Percentiles rank a stretch among this genome's conserved stretches.
Conservation (phyloP, 2,329 filamentous ascomycete species). For the Sporothrix humicola region DNA sequence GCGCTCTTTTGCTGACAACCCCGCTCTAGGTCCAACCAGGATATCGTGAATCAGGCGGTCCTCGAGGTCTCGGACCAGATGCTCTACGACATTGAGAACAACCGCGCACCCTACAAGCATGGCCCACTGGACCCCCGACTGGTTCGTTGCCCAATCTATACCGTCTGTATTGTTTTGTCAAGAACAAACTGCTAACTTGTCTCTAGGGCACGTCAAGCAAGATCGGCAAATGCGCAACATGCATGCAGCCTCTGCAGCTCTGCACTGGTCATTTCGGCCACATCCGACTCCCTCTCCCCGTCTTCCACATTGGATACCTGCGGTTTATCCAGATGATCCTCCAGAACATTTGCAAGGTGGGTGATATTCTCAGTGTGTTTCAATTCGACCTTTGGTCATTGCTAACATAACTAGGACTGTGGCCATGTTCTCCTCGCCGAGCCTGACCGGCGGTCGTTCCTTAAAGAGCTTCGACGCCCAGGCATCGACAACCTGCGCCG, state of each 20-base stretch:
- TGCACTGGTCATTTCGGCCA: slow-evolving; percentile 97
- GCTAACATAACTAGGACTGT: slow-evolving; percentile 61
- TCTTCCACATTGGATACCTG: slow-evolving; percentile 95
- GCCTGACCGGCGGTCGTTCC: slow-evolving; percentile 73
- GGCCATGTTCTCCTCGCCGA: slow-evolving; percentile 83
- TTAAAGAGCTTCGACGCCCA: slow-evolving; percentile 80
- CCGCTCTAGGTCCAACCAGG: slow-evolving; percentile 74
- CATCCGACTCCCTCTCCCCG: slow-evolving; percentile 85
- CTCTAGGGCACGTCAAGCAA: slow-evolving; percentile 82
- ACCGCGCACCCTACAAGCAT: slow-evolving; percentile 75
- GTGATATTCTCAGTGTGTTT: slow-evolving; percentile 25
- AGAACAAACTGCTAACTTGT: background rate
- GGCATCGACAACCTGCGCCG: slow-evolving; percentile 86
- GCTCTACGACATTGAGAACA: slow-evolving; percentile 87
- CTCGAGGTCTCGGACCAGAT: slow-evolving; percentile 93
- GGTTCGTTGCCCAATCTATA: slow-evolving; percentile 50
- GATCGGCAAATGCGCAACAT: slow-evolving; percentile 78
- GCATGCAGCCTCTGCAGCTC: slow-evolving; percentile 76
- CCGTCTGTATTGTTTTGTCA: slow-evolving; percentile 27
- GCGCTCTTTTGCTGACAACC: background rate
- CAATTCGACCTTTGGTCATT: background rate
- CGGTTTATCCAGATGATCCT: slow-evolving; percentile 91
- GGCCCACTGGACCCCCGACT: slow-evolving; percentile 88
- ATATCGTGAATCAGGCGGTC: slow-evolving; percentile 94
- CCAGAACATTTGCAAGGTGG: slow-evolving; percentile 89